Evolutionary conservation across 108 stramenopile genomes (phyloP), one percentile per base, ranked within the genome.

Genomic region (Fistulifera pelliculosa): DNA sequence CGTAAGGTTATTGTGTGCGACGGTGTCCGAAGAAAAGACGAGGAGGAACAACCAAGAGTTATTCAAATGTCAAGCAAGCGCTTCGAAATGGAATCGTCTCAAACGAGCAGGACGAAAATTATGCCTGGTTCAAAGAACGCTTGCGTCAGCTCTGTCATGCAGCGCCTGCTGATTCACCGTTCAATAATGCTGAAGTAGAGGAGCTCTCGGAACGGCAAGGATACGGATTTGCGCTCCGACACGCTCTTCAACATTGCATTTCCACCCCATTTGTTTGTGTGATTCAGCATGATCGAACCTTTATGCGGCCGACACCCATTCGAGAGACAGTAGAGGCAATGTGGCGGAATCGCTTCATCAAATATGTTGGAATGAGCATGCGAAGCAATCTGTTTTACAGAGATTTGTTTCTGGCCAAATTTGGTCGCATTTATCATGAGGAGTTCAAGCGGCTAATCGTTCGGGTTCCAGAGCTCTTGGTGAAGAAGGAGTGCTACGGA

Each of bases 221-320:
- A 10, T 93, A 84, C 61, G 91, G 87, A 16, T 93, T 88, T 65
- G 91, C 91, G 0, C 61, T 93, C 42, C 76, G 83, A 0, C 77
- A 93, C 52, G 85, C 83, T 0, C 52, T 87, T 19, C 58, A 51
- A 28, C 52, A 83, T 25, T 62, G 53, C 45, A 75, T 88, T 0
- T 51, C 58, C 3, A 93, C 87, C 15, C 84, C 84, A 31, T 88
- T 79, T 49, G 85, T 86, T 0, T 83, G 81, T 64, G 91, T 93
- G 18, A 88, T 93, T 62, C 91, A 93, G 66, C 91, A 93, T 44
- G 91, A 93, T 67, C 81, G 91, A 8, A 88, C 82, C 5, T 87
- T 93, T 47, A 86, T 93, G 85, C 49, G 91, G 10, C 65, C 73
- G 0, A 75, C 80, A 19, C 90, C 90, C 0, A 63, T 83, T 0